A percentile compares a stretch with the other conserved stretches of the same genome.
These are phyloP conservation scores for Ophiocordyceps robertsii DNA, from an alignment of 2,329 filamentous ascomycete genomes.

Conservation along the genomic window DNA sequence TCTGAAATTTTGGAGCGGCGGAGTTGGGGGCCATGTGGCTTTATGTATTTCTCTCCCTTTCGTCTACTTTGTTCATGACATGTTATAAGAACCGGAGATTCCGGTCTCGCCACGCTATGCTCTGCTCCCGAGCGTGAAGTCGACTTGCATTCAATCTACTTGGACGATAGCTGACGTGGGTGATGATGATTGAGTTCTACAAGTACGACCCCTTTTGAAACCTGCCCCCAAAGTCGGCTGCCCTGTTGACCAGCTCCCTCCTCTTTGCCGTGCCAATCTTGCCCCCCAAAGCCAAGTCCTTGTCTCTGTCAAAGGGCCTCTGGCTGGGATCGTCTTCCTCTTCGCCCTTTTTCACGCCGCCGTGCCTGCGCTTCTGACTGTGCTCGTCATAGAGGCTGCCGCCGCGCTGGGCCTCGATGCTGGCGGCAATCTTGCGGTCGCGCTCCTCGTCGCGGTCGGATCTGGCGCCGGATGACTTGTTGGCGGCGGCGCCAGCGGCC, in stretches of 20 bases:
- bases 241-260: slow-evolving; percentile 65
- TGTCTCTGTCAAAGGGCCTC: slow-evolving; percentile 78
- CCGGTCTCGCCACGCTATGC: neutral
- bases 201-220: slow-evolving; percentile 66
- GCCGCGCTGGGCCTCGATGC: slow-evolving; percentile 39
- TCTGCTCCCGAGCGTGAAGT: neutral
- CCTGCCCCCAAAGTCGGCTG: slow-evolving; percentile 66
- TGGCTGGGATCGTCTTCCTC: slow-evolving; percentile 86
- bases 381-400: slow-evolving; percentile 49
- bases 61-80: slow-evolving; percentile 1
- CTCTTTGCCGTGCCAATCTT: slow-evolving; percentile 61
- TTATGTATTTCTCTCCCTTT: slow-evolving; percentile 9
- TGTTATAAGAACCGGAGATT: neutral
- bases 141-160: neutral
- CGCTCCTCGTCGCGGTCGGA: slow-evolving; percentile 42
- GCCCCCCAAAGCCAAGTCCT: slow-evolving; percentile 74
- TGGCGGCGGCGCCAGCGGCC: slow-evolving; percentile 24
- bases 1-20: slow-evolving; percentile 16
- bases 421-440: slow-evolving; percentile 30
- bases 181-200: slow-evolving; percentile 12
- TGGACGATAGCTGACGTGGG: too few species aligned
- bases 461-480: slow-evolving; percentile 26
- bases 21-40: slow-evolving; percentile 17
- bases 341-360: slow-evolving; percentile 23
- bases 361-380: slow-evolving; percentile 17